These are phyloP conservation scores for Tricholoma saponaceum DNA, from an alignment of 768 basidiomycete genomes.

Conservation along the genomic window DNA sequence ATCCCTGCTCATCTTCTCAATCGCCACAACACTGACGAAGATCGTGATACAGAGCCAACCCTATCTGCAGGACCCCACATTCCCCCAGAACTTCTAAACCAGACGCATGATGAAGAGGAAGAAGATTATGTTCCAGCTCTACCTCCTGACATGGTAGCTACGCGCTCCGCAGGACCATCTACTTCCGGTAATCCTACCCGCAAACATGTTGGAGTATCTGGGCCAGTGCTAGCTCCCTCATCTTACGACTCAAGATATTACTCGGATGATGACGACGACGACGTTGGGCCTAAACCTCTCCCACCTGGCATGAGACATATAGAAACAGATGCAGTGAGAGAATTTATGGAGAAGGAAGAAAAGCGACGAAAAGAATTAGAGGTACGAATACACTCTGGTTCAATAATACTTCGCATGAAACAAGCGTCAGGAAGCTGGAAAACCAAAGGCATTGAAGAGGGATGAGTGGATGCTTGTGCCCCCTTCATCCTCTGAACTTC, in stretches of 20 bases:
- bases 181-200: slow-evolving; percentile 16
- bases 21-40: slow-evolving; percentile 15
- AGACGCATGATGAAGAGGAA: slow-evolving; percentile 35
- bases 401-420: not conserved
- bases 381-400: slow-evolving; percentile 27
- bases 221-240: slow-evolving; percentile 44
- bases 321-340: slow-evolving; percentile 64
- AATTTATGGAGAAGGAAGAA: slow-evolving; percentile 86
- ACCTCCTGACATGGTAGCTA: slow-evolving; percentile 63
- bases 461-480: slow-evolving; percentile 99
- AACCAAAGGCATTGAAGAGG: slow-evolving; percentile 75
- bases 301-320: slow-evolving; percentile 40
- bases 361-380: slow-evolving; percentile 67
- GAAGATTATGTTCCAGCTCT: slow-evolving; percentile 73
- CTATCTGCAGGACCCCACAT: slow-evolving; percentile 21
- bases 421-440: slow-evolving; percentile 57
- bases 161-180: slow-evolving; percentile 27
- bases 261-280: slow-evolving; percentile 62
- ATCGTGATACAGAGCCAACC: slow-evolving; percentile 26
- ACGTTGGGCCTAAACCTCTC: slow-evolving; percentile 80
- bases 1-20: slow-evolving; percentile 47
- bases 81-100: slow-evolving; percentile 22
- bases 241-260: slow-evolving; percentile 26
- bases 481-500: slow-evolving; percentile 74
- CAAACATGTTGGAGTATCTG: slow-evolving; percentile 42